These are phyloP conservation scores for Fusarium avenaceum DNA, from an alignment of 2,329 filamentous ascomycete genomes.

Conservation along the genomic window DNA sequence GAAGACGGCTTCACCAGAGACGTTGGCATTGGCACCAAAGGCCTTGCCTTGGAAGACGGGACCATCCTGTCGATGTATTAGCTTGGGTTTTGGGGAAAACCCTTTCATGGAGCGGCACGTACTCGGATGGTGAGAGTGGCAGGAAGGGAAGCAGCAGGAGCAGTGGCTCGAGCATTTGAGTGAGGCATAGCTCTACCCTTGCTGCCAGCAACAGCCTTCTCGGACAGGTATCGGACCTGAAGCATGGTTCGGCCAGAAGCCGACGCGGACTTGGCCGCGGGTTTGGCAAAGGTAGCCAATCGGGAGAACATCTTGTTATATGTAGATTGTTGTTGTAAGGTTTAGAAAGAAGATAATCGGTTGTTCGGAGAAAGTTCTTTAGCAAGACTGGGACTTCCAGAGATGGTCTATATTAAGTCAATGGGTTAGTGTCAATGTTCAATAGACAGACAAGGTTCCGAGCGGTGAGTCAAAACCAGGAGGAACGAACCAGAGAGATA, in stretches of 20 bases:
- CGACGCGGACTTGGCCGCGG: constrained; percentile 62
- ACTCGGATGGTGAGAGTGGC: constrained; percentile 96
- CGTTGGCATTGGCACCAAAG: constrained; percentile 95
- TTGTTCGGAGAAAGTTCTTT: constrained; percentile 40
- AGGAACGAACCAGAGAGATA: constrained; percentile 78
- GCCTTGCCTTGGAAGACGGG: constrained; percentile 97
- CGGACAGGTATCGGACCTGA: constrained; percentile 55
- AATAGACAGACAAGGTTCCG: constrained; percentile 25
- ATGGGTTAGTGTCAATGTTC: constrained; percentile 40
- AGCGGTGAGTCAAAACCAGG: constrained; percentile 59
- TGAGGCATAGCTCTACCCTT: constrained; percentile 77
- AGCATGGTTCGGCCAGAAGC: constrained; percentile 57
- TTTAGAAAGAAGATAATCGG: constrained; percentile 23
- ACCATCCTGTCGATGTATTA: constrained; percentile 74
- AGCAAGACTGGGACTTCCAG: constrained; percentile 57
- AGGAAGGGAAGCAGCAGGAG: constrained; percentile 68
- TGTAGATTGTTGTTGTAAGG: constrained; percentile 26
- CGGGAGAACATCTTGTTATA: constrained; percentile 69
- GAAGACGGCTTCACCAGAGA: constrained; percentile 98
- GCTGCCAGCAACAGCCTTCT: constrained; percentile 70
- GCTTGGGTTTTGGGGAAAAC: background rate
- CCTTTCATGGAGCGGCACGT: constrained; percentile 52
- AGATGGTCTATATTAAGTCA: constrained; percentile 55
- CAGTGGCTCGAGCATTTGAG: constrained; percentile 68
- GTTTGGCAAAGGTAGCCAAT: constrained; percentile 68